Base-by-base conservation (phyloP, 768 basidiomycete genomes). In the Tephrocybe rancida region DNA sequence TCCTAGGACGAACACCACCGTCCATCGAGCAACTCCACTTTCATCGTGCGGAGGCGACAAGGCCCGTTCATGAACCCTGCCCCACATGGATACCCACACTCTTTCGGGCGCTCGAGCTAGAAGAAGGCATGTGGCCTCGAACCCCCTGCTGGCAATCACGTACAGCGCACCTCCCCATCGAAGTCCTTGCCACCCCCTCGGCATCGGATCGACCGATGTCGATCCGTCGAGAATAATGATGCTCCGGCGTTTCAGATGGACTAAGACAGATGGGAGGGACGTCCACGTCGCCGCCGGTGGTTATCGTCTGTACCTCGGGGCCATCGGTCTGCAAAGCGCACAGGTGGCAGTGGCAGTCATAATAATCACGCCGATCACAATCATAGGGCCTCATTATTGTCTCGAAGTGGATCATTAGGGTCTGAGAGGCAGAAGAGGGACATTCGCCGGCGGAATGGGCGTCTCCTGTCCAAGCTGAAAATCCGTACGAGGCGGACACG, bases 121-220 rank as follows among this genome's bases (percentile, higher is more conserved):
- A 92, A 90, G 76, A 92, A 91, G 68, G 83, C 87, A 5, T 94
- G 92, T 92, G 92, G 92, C 0, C 71, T 86, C 25, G 90, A 93
- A 61, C 92, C 91, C 5, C 90, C 91, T 19, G 90, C 16, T 92
- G 90, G 90, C 86, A 89, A 59, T 79, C 75, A 30, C 81, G 87
- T 3, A 78, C 82, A 5, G 73, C 83, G 13, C 86, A 86, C 62
- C 69, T 86, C 4, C 88, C 92, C 0, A 76, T 92, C 25, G 91
- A 93, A 66, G 88, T 92, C 8, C 75, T 92, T 11, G 80, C 83
- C n/a, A 80, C 91, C 42, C 87, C 82, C 1, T 79, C 86, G 22
- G 71, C 73, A 1, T 67, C 70, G 14, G 81, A 82, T n/a, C n/a
- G n/a, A 47, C 67, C 73, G 16, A 64, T 75, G 55, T 77, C 73